Conservation (phyloP, 1,284 basidiomycete genomes). For the Peniophora sp. region DNA sequence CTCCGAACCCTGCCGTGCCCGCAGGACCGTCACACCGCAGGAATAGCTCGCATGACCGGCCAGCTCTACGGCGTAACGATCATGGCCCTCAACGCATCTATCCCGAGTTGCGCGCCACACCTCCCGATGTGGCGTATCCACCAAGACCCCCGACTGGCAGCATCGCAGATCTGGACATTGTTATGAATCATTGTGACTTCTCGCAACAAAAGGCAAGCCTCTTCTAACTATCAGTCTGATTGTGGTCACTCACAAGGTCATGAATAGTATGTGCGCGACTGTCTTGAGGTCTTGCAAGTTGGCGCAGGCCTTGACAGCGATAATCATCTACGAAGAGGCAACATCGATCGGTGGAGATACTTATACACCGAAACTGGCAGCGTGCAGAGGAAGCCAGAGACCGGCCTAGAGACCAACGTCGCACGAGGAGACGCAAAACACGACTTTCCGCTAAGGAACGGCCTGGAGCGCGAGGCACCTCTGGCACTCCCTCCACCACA, state of each 20-base stretch:
- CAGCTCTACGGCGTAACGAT: constrained; percentile 45
- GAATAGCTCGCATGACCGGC: constrained; percentile 28
- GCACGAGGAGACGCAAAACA: constrained; percentile 24
- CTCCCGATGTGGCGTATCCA: constrained; percentile 61
- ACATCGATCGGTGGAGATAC: constrained; percentile 56
- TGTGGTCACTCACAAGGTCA: constrained; percentile 5
- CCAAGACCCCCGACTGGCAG: constrained; percentile 80
- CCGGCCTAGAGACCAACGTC: constrained; percentile 10
- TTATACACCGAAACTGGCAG: constrained; percentile 51
- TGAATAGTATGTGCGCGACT: constrained; percentile 66
- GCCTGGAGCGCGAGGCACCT: constrained; percentile 34
- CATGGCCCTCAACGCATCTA: constrained; percentile 72
- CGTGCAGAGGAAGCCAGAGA: constrained; percentile 23
- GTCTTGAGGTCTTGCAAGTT: constrained; percentile 62
- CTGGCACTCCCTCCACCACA: constrained; percentile 27
- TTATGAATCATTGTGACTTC: constrained; percentile 89
- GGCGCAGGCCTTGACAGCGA: constrained; percentile 61
- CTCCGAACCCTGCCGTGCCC: constrained; percentile 66
- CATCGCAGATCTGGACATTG: constrained; percentile 77
- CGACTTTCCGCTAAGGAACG: constrained; percentile 33
- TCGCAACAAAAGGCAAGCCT: constrained; percentile 61
- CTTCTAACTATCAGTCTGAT: neutral
- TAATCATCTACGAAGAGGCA: constrained; percentile 47
- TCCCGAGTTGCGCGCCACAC: constrained; percentile 53
- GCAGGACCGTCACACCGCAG: constrained; percentile 33